These are phyloP conservation scores for Podaxis sp. DNA, from an alignment of 768 basidiomycete genomes.

Conservation along the genomic window DNA sequence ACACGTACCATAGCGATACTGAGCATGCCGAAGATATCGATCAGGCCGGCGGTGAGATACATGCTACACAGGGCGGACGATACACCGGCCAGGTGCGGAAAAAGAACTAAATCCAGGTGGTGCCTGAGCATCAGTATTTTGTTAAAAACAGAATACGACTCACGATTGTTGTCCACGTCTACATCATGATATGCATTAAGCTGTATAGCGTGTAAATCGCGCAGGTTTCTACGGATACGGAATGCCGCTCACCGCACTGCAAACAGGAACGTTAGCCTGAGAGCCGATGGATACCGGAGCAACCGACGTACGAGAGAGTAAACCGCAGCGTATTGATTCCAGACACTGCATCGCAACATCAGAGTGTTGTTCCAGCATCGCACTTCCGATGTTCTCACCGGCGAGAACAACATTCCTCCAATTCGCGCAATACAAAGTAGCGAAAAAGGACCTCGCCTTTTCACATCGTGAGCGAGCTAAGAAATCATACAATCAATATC, in stretches of 20 bases:
- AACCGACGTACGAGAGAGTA: slow-evolving; percentile 33
- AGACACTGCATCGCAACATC: slow-evolving; percentile 28
- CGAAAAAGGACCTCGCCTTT: slow-evolving; percentile 30
- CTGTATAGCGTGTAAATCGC: slow-evolving; percentile 19
- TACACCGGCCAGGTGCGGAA: slow-evolving; percentile 26
- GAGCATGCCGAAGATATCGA: slow-evolving; percentile 33
- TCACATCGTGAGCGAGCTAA: slow-evolving; percentile 24
- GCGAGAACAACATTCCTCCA: slow-evolving; percentile 43
- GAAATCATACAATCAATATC: slow-evolving; percentile 21
- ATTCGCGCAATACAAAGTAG: slow-evolving; percentile 37
- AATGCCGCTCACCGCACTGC: slow-evolving; percentile 26
- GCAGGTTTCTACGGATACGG: background rate
- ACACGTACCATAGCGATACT: slow-evolving; percentile 26
- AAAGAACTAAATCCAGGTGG: slow-evolving; percentile 15
- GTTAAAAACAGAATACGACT: background rate
- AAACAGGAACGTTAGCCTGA: background rate
- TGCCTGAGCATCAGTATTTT: no score
- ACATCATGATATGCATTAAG: slow-evolving; percentile 36
- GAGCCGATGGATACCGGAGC: background rate
- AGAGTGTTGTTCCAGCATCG: background rate
- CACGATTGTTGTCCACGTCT: slow-evolving; percentile 31
- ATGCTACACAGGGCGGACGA: slow-evolving; percentile 40
- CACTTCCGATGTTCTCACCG: slow-evolving; percentile 22
- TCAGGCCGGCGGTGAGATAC: slow-evolving; percentile 30
- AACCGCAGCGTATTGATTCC: slow-evolving; percentile 40